Percentiles rank a stretch among this genome's conserved stretches.
These are phyloP conservation scores for Teratosphaeria zuluensis DNA, from an alignment of 2,329 filamentous ascomycete genomes.

Conservation along the genomic window DNA sequence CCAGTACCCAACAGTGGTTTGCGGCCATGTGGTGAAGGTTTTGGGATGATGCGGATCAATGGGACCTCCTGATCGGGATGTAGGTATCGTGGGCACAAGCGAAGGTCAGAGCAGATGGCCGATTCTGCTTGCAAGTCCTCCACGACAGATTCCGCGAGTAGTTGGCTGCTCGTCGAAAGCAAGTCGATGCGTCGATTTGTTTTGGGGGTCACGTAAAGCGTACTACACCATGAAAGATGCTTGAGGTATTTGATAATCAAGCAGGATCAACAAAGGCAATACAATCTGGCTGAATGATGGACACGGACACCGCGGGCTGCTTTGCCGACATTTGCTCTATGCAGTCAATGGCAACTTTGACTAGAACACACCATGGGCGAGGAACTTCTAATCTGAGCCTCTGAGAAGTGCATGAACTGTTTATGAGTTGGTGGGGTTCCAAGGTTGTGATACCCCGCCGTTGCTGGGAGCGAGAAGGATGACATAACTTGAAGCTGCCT, in stretches of 20 bases:
- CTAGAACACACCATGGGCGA: no score
- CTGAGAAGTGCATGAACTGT: no score
- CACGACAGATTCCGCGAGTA: background rate
- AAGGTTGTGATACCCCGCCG: background rate
- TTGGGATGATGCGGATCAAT: background rate
- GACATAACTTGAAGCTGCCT: background rate
- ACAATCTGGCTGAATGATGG: no score
- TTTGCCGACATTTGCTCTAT: no score
- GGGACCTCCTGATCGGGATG: background rate
- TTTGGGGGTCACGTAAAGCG: no score
- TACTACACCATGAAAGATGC: no score
- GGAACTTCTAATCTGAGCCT: no score
- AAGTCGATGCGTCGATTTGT: background rate
- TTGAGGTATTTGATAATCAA: no score
- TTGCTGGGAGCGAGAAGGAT: background rate
- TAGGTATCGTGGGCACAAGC: background rate
- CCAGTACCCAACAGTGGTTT: background rate
- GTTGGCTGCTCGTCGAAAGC: background rate
- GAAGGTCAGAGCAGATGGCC: background rate
- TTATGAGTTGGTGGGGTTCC: no score
- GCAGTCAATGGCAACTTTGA: no score
- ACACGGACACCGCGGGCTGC: no score
- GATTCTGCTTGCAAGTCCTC: background rate
- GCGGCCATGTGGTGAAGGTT: background rate
- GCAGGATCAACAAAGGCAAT: no score